These are phyloP conservation scores for thale cress (Arabidopsis thaliana) DNA, from an alignment of 345 rosid species.

Conservation along the genomic window DNA sequence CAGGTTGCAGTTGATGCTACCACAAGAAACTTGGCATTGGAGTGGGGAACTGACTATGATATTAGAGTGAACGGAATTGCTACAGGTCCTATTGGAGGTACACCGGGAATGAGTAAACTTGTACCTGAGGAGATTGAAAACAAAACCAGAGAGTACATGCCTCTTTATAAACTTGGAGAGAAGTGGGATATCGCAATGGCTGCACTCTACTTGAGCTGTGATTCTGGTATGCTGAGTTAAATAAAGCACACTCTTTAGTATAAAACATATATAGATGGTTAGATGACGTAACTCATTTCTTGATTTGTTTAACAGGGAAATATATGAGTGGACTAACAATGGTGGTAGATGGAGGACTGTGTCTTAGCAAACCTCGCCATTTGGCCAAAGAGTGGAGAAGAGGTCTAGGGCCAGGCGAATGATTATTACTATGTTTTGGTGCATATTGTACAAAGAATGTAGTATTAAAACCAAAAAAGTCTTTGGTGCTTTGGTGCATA, in stretches of 20 bases:
- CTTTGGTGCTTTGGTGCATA: no score
- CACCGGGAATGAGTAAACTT: conserved; percentile 84
- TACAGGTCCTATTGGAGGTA: conserved; percentile 80
- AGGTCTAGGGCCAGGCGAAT: conserved; percentile 63
- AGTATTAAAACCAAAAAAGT: no score
- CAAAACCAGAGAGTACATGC: conserved; percentile 51
- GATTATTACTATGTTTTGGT: no score
- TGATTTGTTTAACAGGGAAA: conserved; percentile 58
- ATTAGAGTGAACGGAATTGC: conserved; percentile 71
- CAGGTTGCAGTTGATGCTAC: conserved; percentile 84
- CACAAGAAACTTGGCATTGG: conserved; percentile 77
- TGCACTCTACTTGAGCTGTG: conserved; percentile 69
- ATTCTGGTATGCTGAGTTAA: conserved; percentile 56
- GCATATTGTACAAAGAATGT: no score
- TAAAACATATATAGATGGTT: background rate
- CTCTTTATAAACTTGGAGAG: conserved; percentile 69
- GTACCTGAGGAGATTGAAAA: conserved; percentile 65
- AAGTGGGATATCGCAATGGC: conserved; percentile 94
- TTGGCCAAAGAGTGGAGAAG: conserved; percentile 74
- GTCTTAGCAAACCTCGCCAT: conserved; percentile 64
- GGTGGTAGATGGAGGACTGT: conserved; percentile 70
- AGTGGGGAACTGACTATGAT: conserved; percentile 78
- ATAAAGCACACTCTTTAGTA: conserved; percentile 2
- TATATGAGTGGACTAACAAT: conserved; percentile 63
- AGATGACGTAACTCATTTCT: background rate